These are phyloP conservation scores for Didymellaceae sp. DNA, from an alignment of 2,329 filamentous ascomycete species.

Conservation along the genomic window DNA sequence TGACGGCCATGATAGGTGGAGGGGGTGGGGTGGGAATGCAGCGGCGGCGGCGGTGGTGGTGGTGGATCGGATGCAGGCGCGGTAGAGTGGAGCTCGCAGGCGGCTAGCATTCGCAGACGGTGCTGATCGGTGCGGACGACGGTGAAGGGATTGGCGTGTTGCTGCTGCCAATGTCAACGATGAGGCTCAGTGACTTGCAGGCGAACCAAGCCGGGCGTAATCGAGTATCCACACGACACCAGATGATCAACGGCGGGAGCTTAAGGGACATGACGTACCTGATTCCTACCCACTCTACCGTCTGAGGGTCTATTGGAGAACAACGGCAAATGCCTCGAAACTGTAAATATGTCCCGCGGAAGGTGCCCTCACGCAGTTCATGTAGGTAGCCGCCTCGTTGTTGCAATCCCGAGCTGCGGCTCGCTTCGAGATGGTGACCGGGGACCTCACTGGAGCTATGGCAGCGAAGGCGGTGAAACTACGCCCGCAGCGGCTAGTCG, in stretches of 20 bases:
- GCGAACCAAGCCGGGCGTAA: slow-evolving; percentile 16
- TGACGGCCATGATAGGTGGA: slow-evolving; percentile 45
- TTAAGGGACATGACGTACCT: slow-evolving; percentile 18
- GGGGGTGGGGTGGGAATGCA: slow-evolving; percentile 22
- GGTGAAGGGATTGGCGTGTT: not conserved
- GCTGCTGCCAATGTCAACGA: slow-evolving; percentile 7
- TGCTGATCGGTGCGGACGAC: slow-evolving; percentile 6
- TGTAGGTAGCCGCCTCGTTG: slow-evolving; percentile 40
- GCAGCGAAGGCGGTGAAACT: slow-evolving; percentile 17
- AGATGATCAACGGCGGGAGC: slow-evolving; percentile 12
- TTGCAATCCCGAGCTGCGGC: slow-evolving; percentile 23
- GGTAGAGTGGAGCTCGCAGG: slow-evolving; percentile 9
- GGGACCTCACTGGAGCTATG: slow-evolving; percentile 26
- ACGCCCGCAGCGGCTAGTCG: slow-evolving; percentile 22
- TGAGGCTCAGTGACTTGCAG: slow-evolving; percentile 17
- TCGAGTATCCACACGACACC: slow-evolving; percentile 20
- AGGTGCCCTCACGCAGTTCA: slow-evolving; percentile 22
- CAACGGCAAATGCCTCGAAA: slow-evolving; percentile 1
- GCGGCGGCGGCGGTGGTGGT: not conserved
- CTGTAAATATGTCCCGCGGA: slow-evolving; percentile 7
- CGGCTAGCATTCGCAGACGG: slow-evolving; percentile 12
- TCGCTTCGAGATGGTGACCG: slow-evolving; percentile 17
- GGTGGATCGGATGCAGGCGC: slow-evolving; percentile 11
- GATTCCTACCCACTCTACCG: not conserved
- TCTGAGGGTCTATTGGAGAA: not conserved